Evolutionary conservation across 208 protist species (phyloP).

Genomic region (Trypanosoma cruzi): DNA sequence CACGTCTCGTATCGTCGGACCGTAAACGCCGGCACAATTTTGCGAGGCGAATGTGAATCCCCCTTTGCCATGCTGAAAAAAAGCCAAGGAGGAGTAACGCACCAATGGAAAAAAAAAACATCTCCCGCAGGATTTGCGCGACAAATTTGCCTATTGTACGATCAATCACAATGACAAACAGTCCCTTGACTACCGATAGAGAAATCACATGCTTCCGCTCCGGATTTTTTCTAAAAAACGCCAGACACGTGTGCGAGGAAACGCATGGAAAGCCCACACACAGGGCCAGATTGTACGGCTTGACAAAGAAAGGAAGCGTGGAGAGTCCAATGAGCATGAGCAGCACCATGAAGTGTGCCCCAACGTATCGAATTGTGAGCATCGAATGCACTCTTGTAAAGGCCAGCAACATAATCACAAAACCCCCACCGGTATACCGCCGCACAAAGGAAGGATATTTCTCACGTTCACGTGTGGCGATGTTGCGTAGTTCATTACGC

Average conservation of each 20-base stretch:
- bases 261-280: constrained; percentile 65
- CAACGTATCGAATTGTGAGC: constrained; percentile 46
- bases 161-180: constrained; percentile 49
- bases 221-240: constrained; percentile 55
- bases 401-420: constrained; percentile 38
- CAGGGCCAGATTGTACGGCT: constrained; percentile 66
- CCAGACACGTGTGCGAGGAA: constrained; percentile 62
- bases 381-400: constrained; percentile 56
- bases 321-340: constrained; percentile 69
- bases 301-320: constrained; percentile 61
- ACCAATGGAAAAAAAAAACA: constrained; percentile 43
- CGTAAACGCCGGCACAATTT: not conserved
- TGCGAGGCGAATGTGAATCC: not conserved
- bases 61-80: constrained; percentile 44
- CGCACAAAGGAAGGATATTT: constrained; percentile 25
- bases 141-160: constrained; percentile 69
- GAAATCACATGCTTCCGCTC: constrained; percentile 22
- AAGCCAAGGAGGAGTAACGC: constrained; percentile 28
- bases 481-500: constrained; percentile 62
- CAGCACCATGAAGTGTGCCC: constrained; percentile 45
- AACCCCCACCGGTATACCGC: constrained; percentile 24
- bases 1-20: not conserved
- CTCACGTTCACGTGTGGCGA: constrained; percentile 30
- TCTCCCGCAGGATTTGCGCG: constrained; percentile 51
- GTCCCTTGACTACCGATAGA: constrained; percentile 33